These are phyloP conservation scores for Chalara sp. DNA, from an alignment of 2,329 filamentous ascomycete genomes.

Conservation along the genomic window DNA sequence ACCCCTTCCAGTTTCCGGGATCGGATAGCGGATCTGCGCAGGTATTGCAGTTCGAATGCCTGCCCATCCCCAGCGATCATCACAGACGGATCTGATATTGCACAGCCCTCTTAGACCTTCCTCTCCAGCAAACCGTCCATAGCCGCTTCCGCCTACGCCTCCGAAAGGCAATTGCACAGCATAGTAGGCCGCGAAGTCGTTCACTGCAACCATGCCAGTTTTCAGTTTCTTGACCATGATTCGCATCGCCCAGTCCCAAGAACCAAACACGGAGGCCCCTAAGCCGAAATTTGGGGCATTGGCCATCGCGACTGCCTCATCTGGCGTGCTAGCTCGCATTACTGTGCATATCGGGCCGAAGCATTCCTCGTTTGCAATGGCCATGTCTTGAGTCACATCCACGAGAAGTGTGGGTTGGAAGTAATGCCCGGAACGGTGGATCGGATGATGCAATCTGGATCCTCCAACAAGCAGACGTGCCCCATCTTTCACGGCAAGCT, in stretches of 20 bases:
- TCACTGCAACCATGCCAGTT: conserved; percentile 87
- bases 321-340: conserved; percentile 61
- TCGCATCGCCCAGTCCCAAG: conserved; percentile 53
- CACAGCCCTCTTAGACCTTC: conserved; percentile 82
- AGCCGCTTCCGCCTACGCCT: conserved; percentile 71
- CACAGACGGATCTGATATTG: conserved; percentile 81
- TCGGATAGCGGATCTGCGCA: conserved; percentile 72
- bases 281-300: conserved; percentile 84
- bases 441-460: conserved; percentile 61
- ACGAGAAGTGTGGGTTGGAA: conserved; percentile 85
- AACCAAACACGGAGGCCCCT: conserved; percentile 81
- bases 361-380: conserved; percentile 81
- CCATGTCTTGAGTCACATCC: conserved; percentile 83
- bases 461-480: conserved; percentile 80
- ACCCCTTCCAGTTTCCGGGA: conserved; percentile 55
- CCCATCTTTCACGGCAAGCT: conserved; percentile 69
- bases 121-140: conserved; percentile 86
- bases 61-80: conserved; percentile 59
- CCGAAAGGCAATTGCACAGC: conserved; percentile 93
- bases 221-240: conserved; percentile 62
- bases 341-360: conserved; percentile 88
- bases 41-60: conserved; percentile 74
- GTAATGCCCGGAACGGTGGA: conserved; percentile 76
- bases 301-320: conserved; percentile 66
- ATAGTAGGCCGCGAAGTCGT: conserved; percentile 92